Evolutionary conservation across 257 asterid species (phyloP), one percentile per base, ranked within the genome.

Genomic region (Echium plantagineum): DNA sequence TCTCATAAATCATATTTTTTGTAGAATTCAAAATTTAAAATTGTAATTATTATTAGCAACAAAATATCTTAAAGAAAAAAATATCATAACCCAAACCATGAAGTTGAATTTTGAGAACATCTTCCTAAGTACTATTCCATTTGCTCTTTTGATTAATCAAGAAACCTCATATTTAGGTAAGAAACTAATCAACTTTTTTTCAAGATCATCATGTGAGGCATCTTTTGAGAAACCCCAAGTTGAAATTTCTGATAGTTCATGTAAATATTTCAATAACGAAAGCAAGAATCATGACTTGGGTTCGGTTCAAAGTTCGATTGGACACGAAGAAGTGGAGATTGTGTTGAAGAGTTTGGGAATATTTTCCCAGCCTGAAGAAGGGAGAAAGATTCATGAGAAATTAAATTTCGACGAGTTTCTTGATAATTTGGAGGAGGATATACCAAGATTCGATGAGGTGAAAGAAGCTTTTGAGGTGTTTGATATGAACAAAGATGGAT

Each of bases 401-500:
- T 46, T 60, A 10, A 9, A 22, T 42, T 60, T 9, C 19, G 55
- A 60, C 13, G 55, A 47, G 0, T 20, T 60, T 6, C 3, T 49
- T 19, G 17, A 47, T 12, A 0, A 46, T n/a, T 60, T 60, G 19
- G 64, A 42, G n/a, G 64, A 46, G 9, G 48, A 42, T 3, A 49
- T 20, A 30, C 35, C 56, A 24, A 46, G 32, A 16, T 20, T 60
- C 3, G 64, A 60, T 42, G 64, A 60, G 35, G 20, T 60, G n/a
- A 46, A 60, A 54, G 38, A 42, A 46, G 64, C 64, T 22, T 60
- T 60, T 42, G 35, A 60, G 15, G 64, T 60, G 31, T 60, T 60
- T 60, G 64, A 60, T 47, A 28, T 35, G 55, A 60, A 60, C 64
- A 60, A 16, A 60, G 64, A 60, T 28, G 64, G 64, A n/a, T 60